Evolutionary conservation across 768 basidiomycete genomes (phyloP), one percentile per base, ranked within the genome.

Genomic region (Kwoniella mangroviensis): DNA sequence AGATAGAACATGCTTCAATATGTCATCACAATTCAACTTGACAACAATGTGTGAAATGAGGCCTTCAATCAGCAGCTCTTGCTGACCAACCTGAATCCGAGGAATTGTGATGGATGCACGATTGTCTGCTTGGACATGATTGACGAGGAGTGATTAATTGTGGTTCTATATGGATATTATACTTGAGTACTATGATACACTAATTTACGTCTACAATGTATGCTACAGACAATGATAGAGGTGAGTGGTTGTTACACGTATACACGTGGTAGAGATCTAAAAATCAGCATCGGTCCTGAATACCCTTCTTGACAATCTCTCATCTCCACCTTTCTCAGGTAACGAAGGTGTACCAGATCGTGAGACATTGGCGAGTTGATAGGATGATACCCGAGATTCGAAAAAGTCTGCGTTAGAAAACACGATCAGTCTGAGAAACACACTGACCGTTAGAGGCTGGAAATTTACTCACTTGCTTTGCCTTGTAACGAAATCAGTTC

Each of bases 401-500:
- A 95, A 97, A 83, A 97, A 97, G 84, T 97, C 94, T 80, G 56
- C 22, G 69, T n/a, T 2, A 52, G 58, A 19, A 19, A 10, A 41
- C n/a, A 57, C 34, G 34, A 34, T 34, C 34, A 7, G 34, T 34
- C 34, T 34, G 34, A 6, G 5, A 34, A 34, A 34, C 6, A 34
- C 34, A 7, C 34, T 34, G 34, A 34, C 34, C 9, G 34, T 34
- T 34, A 0, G 34, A 6, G 34, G 34, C 34, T 34, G 34, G 34
- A 34, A 7, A 34, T 34, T 34, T 17, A 65, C 43, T 65, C 45
- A 68, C 67, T 68, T 51, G 94, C 93, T 86, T 98, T 98, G 72
- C 95, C 95, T 84, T 94, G 91, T 6, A 97, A 85, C 17, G 93
- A 96, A 56, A 95, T 95, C 88, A 94, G 89, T 75, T 95, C 93